Evolutionary conservation across 306 rosid genomes (phyloP).

Genomic region (Hippophae tibetana): DNA sequence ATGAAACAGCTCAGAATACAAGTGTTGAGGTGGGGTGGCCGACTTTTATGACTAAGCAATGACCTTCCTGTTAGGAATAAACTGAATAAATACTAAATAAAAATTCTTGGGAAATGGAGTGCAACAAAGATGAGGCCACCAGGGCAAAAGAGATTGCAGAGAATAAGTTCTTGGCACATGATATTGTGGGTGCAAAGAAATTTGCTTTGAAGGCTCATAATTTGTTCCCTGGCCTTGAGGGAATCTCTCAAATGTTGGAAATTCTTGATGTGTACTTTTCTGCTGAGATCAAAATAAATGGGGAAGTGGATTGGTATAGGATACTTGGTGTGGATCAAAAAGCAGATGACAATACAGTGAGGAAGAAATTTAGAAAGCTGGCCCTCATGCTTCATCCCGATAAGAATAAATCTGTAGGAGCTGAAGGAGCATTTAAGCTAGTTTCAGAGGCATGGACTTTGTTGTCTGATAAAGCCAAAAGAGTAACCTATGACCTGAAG

Average conservation of each 20-base stretch:
- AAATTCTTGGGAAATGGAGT: conserved; percentile 53
- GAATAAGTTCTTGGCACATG: conserved; percentile 63
- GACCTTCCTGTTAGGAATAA: too few relatives aligned
- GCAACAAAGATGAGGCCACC: conserved; percentile 85
- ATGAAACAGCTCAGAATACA: too few relatives aligned
- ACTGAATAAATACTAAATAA: background rate
- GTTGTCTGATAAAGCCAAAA: conserved; percentile 58
- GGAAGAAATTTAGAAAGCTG: conserved; percentile 70
- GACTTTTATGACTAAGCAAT: too few relatives aligned
- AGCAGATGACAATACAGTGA: conserved; percentile 66
- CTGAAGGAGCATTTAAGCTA: conserved; percentile 84
- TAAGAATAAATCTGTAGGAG: conserved; percentile 81
- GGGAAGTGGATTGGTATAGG: conserved; percentile 88
- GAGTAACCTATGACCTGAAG: conserved; percentile 50
- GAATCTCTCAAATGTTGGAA: conserved; percentile 68
- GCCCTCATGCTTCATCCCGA: conserved; percentile 94
- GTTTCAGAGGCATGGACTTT: conserved; percentile 90
- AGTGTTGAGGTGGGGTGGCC: too few relatives aligned
- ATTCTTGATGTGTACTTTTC: conserved; percentile 68
- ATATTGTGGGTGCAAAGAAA: conserved; percentile 58
- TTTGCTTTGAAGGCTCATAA: conserved; percentile 78
- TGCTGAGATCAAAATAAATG: conserved; percentile 55
- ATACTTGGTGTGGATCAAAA: conserved; percentile 55
- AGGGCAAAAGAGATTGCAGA: conserved; percentile 81
- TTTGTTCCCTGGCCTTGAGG: conserved; percentile 72